A percentile compares a stretch with the other conserved stretches of the same genome.
phyloP scores from a whole-genome alignment of 306 rosid genomes.

The Dalbergia cochinchinensis region DNA sequence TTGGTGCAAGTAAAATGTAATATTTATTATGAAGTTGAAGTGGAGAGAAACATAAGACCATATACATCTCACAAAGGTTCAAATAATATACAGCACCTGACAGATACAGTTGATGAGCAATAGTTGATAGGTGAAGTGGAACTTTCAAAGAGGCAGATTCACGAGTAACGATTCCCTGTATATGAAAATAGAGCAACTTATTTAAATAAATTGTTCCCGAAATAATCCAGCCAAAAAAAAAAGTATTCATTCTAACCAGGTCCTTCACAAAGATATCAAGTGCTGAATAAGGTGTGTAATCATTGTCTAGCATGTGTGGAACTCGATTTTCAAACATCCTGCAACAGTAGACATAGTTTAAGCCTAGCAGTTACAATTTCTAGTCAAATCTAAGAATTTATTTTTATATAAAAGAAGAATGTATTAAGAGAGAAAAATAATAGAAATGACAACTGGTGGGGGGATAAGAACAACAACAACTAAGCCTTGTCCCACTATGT shows the following conservation, averaged over 20 bases:
- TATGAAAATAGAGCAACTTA: slow-evolving; percentile 44
- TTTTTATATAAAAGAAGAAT: slow-evolving; percentile 15
- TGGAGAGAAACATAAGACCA: slow-evolving; percentile 26
- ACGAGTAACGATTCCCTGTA: slow-evolving; percentile 88
- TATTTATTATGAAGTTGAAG: slow-evolving; percentile 24
- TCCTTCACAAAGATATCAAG: slow-evolving; percentile 97
- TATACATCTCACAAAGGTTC: slow-evolving; percentile 37
- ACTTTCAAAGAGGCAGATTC: slow-evolving; percentile 79
- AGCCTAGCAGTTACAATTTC: slow-evolving; percentile 31
- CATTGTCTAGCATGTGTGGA: slow-evolving; percentile 93
- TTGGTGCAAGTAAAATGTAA: slow-evolving; percentile 10
- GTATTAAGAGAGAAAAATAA: slow-evolving; percentile 5
- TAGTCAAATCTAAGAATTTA: slow-evolving; percentile 28
- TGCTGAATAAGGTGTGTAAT: slow-evolving; percentile 93
- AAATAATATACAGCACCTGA: slow-evolving; percentile 67
- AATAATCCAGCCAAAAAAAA: slow-evolving; percentile 25
- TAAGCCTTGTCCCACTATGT: too few species aligned
- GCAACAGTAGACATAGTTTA: slow-evolving; percentile 41
- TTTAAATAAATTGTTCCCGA: slow-evolving; percentile 19
- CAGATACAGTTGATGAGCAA: slow-evolving; percentile 85
- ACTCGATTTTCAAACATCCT: slow-evolving; percentile 98
- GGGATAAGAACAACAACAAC: too few species aligned
- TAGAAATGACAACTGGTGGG: slow-evolving; percentile 7
- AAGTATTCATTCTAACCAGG: slow-evolving; percentile 66
- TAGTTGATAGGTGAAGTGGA: slow-evolving; percentile 80